These are phyloP conservation scores for Chlamydomonas eustigma DNA, from an alignment of 139 green algal genomes.

Conservation along the genomic window DNA sequence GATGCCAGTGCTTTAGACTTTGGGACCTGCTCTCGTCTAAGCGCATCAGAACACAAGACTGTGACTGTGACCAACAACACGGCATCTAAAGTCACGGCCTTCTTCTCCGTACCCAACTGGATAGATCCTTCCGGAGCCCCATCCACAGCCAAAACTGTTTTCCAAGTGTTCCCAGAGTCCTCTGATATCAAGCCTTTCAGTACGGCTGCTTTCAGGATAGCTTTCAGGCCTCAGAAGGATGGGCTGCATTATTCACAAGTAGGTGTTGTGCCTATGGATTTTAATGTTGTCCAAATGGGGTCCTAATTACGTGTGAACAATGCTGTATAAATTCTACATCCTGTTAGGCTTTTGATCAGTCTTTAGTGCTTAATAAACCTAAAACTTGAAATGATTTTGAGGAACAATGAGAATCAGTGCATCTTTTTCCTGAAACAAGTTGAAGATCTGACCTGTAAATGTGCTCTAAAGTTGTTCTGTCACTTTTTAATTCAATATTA, in stretches of 20 bases:
- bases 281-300: background rate
- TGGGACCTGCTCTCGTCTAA: conserved; percentile 53
- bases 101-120: conserved; percentile 38
- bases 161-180: conserved; percentile 61
- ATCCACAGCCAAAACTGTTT: conserved; percentile 25
- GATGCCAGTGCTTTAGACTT: conserved; percentile 50
- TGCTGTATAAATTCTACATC: too few species aligned
- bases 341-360: too few species aligned
- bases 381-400: too few species aligned
- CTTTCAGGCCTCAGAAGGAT: conserved; percentile 58
- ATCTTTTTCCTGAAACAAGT: too few species aligned
- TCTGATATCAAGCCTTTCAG: conserved; percentile 49
- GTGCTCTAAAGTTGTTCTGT: too few species aligned
- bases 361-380: too few species aligned
- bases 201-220: conserved; percentile 44
- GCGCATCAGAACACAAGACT: conserved; percentile 35
- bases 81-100: conserved; percentile 27
- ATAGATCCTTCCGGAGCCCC: conserved; percentile 24
- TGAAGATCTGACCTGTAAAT: too few species aligned
- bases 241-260: conserved; percentile 39
- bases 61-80: conserved; percentile 52
- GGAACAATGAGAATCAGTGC: too few species aligned
- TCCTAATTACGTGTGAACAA: background rate
- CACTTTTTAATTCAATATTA: too few species aligned
- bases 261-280: background rate